Evolutionary conservation across 768 basidiomycete species (phyloP).

Genomic region (Ephemerocybe angulata): DNA sequence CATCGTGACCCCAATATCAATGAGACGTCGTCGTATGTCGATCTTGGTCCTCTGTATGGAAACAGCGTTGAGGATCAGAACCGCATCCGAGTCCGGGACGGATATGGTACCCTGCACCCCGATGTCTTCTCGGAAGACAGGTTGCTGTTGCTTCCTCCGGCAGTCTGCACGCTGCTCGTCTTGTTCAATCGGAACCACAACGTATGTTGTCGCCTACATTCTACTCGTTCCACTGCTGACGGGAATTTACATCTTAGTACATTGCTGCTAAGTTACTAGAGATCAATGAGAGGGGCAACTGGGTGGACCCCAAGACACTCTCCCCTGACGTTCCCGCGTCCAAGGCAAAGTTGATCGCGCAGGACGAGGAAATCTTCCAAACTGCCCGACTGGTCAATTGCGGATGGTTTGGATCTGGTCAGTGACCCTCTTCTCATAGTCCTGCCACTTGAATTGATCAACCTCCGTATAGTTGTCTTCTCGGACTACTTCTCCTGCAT

Average conservation of each 20-base stretch:
- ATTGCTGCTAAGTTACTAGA: slow-evolving; percentile 74
- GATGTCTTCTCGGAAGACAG: slow-evolving; percentile 81
- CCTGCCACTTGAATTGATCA: slow-evolving; percentile 6
- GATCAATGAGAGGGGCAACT: slow-evolving; percentile 75
- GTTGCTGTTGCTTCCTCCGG: slow-evolving; percentile 74
- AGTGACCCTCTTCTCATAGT: slow-evolving; percentile 7
- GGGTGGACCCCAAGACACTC: slow-evolving; percentile 49
- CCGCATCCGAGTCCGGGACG: slow-evolving; percentile 53
- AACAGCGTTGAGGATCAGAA: slow-evolving; percentile 60
- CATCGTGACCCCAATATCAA: slow-evolving; percentile 67
- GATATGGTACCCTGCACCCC: slow-evolving; percentile 61
- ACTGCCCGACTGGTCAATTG: slow-evolving; percentile 75
- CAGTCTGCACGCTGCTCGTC: slow-evolving; percentile 69
- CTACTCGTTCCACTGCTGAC: neutral
- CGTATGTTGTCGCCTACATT: slow-evolving; percentile 37
- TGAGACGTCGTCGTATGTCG: slow-evolving; percentile 84
- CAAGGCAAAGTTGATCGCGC: slow-evolving; percentile 37
- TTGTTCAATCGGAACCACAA: slow-evolving; percentile 91
- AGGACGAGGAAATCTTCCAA: slow-evolving; percentile 84
- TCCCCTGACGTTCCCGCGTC: slow-evolving; percentile 31
- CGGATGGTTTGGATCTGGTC: slow-evolving; percentile 69
- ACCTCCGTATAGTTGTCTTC: slow-evolving; percentile 49
- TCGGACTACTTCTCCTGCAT: slow-evolving; percentile 82
- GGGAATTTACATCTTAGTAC: slow-evolving; percentile 43
- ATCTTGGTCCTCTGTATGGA: slow-evolving; percentile 81